phyloP scores from a whole-genome alignment of 768 basidiomycete genomes.

The Naganishia randhawae region DNA sequence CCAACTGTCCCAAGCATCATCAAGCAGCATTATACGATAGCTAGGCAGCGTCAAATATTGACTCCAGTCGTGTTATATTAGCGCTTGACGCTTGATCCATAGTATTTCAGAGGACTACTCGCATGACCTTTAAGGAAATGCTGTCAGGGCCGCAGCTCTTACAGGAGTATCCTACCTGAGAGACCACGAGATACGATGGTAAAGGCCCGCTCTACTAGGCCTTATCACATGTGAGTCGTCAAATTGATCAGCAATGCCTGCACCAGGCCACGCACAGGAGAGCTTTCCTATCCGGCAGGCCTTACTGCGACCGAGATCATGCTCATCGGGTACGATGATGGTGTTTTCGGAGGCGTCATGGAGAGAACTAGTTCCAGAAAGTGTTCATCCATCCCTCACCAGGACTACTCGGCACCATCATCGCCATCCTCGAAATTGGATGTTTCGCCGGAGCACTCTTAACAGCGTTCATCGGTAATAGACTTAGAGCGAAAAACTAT shows the following conservation, averaged over 20 bases:
- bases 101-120: no score
- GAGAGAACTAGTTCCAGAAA: conserved; percentile 29
- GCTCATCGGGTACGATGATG: conserved; percentile 38
- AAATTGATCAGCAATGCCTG: neutral
- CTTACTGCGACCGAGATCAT: conserved; percentile 6
- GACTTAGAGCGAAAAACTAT: conserved; percentile 33
- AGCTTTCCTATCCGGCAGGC: neutral
- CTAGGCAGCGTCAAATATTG: no score
- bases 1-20: no score
- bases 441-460: conserved; percentile 38
- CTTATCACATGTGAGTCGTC: conserved; percentile 2
- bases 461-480: conserved; percentile 36
- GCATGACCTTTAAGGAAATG: no score
- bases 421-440: conserved; percentile 43
- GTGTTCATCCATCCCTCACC: conserved; percentile 30
- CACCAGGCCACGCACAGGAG: no score
- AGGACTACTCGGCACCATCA: conserved; percentile 35
- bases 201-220: neutral
- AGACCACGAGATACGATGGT: neutral
- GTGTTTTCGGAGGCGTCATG: conserved; percentile 38
- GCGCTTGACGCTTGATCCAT: no score
- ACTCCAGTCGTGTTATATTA: no score
- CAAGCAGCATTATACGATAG: no score
- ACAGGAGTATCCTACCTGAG: neutral
- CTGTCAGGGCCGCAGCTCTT: no score